Evolutionary conservation across 257 asterid species (phyloP).

Genomic region (Marsdenia floribunda): DNA sequence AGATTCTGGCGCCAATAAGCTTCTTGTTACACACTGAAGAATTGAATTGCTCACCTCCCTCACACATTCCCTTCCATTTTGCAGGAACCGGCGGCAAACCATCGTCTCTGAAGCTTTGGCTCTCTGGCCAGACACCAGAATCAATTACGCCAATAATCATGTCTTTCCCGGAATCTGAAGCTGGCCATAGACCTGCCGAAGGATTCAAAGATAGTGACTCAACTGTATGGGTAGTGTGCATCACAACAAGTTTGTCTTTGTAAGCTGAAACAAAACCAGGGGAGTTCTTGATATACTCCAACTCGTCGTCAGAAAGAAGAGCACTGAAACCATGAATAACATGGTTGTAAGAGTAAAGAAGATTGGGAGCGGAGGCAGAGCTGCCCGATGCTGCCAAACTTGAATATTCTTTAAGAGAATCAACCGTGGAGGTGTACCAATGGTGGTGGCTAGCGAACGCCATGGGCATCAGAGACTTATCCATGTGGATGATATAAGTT

Average conservation of each 20-base stretch:
- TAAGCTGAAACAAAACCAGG: slow-evolving; percentile 39
- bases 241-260: slow-evolving; percentile 23
- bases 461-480: slow-evolving; percentile 21
- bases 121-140: slow-evolving; percentile 52
- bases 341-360: slow-evolving; percentile 35
- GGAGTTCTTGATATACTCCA: slow-evolving; percentile 20
- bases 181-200: slow-evolving; percentile 44
- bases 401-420: too few species aligned
- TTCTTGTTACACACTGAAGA: slow-evolving; percentile 28
- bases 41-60: slow-evolving; percentile 20
- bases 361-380: neutral
- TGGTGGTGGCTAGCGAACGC: slow-evolving; percentile 19
- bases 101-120: slow-evolving; percentile 36
- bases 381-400: neutral
- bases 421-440: slow-evolving; percentile 21
- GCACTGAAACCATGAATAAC: slow-evolving; percentile 46
- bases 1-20: slow-evolving; percentile 24
- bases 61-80: slow-evolving; percentile 27
- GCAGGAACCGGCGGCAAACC: slow-evolving; percentile 34
- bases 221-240: slow-evolving; percentile 47
- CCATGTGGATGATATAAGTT: slow-evolving; percentile 24
- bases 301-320: slow-evolving; percentile 26
- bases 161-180: slow-evolving; percentile 35
- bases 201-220: slow-evolving; percentile 39
- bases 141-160: slow-evolving; percentile 46